Evolutionary conservation across 1,284 basidiomycete species (phyloP), one percentile per base, ranked within the genome.

Genomic region (Fomitiporia mediterranea): DNA sequence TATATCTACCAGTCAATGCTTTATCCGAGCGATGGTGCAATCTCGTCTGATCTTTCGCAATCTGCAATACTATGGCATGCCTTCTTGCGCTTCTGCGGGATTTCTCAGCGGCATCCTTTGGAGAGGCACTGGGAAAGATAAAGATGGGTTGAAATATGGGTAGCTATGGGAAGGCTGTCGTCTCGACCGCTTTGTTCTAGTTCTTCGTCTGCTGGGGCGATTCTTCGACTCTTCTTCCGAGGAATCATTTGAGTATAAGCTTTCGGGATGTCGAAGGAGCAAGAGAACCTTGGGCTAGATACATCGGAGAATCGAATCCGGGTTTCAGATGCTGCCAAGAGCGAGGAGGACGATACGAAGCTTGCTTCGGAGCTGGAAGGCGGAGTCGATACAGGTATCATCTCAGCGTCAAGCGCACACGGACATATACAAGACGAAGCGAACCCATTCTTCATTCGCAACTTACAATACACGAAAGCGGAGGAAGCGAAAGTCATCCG

Each of bases 401-500:
- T 7, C 47, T 23, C 27, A 28, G 11, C 17, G n/a, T 28, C 43
- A 17, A 13, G 21, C n/a, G 13, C 15, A 15, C 4, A 15, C 43
- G 21, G 23, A 48, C 46, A 30, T 19, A n/a, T 8, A 15, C 46
- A 28, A n/a, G 46, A 48, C 25, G 52, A 54, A 13, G 25, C 54
- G 23, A 63, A 63, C 54, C 57, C 61, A 1, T 64, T 63, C 60
- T 68, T 66, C 57, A 60, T 69, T 25, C 66, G 65, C 30, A 60
- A 66, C 50, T 57, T 73, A 19, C 55, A 61, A 8, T 73, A 70
- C 53, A 67, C 65, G n/a, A 57, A 50, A 1, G 64, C 67, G 43
- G 72, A 73, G 56, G 71, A 73, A 60, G 48, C 60, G 6, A 39
- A 54, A 19, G 70, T 73, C 48, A 60, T 73, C 11, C 63, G 66